phyloP scores from a whole-genome alignment of 2,329 filamentous ascomycete species.

The Exophiala sp. region DNA sequence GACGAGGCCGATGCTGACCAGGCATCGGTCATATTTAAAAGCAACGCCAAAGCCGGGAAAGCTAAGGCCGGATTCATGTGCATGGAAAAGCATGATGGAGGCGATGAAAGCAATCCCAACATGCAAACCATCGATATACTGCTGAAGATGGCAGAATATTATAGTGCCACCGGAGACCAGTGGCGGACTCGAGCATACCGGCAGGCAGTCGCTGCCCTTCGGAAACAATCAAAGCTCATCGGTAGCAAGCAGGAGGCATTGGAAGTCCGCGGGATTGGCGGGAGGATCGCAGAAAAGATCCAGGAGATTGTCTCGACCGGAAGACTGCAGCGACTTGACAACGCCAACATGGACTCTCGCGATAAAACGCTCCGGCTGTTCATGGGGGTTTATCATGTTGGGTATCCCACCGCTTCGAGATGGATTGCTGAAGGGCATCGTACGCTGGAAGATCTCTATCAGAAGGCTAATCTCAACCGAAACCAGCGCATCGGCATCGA shows the following conservation, averaged over 20 bases:
- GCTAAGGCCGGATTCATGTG: conserved; percentile 49
- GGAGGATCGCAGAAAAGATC: conserved; percentile 72
- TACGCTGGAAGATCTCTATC: conserved; percentile 64
- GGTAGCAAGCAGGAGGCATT: conserved; percentile 63
- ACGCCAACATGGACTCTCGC: conserved; percentile 60
- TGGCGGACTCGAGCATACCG: conserved; percentile 74
- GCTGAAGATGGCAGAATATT: conserved; percentile 72
- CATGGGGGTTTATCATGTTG: conserved; percentile 72
- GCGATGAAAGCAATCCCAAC: conserved; percentile 59
- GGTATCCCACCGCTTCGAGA: conserved; percentile 60
- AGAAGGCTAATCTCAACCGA: conserved; percentile 56
- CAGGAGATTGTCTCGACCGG: conserved; percentile 79
- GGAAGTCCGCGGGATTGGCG: conserved; percentile 62
- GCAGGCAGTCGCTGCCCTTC: conserved; percentile 67
- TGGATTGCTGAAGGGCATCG: conserved; percentile 72
- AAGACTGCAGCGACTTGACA: conserved; percentile 64
- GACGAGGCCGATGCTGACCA: conserved; percentile 1
- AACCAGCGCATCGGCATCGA: conserved; percentile 72
- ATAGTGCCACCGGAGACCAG: conserved; percentile 65
- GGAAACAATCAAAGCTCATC: conserved; percentile 59
- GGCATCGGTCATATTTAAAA: not conserved
- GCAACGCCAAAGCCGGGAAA: conserved; percentile 1
- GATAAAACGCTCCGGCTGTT: conserved; percentile 63
- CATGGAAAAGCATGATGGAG: conserved; percentile 52
- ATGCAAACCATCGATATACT: conserved; percentile 67